These are phyloP conservation scores for Neurospora intermedia DNA, from an alignment of 495 filamentous ascomycete species.

Conservation along the genomic window DNA sequence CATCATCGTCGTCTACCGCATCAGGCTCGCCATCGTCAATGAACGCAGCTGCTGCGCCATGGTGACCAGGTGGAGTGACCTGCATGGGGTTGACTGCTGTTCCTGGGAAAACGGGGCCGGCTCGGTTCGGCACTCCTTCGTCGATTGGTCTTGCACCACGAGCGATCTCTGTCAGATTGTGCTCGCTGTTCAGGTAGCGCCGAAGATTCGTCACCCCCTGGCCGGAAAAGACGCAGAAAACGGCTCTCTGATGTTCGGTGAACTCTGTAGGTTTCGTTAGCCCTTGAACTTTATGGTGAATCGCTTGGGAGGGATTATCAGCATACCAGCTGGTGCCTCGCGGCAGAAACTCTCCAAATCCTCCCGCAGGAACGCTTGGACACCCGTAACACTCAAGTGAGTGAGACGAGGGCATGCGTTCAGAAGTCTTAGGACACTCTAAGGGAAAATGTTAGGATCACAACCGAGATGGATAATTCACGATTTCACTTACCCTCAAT, in stretches of 20 bases:
- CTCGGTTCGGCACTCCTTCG: neutral
- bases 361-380: constrained; percentile 65
- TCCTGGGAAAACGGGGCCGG: neutral
- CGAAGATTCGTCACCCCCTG: constrained; percentile 70
- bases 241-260: constrained; percentile 84
- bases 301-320: neutral
- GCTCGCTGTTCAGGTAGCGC: constrained; percentile 56
- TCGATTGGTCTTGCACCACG: neutral
- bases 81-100: neutral
- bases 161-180: constrained; percentile 9
- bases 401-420: constrained; percentile 88
- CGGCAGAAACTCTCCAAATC: constrained; percentile 78
- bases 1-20: constrained; percentile 32
- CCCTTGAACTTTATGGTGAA: neutral
- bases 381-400: constrained; percentile 92
- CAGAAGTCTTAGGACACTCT: constrained; percentile 86
- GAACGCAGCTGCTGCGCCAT: constrained; percentile 11
- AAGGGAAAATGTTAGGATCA: constrained; percentile 6
- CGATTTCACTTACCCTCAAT: constrained; percentile 49
- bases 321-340: constrained; percentile 62
- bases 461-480: constrained; percentile 1
- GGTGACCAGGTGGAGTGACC: constrained; percentile 6
- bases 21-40: constrained; percentile 26
- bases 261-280: constrained; percentile 56
- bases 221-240: constrained; percentile 97